phyloP scores from a whole-genome alignment of 2,329 filamentous ascomycete genomes.

The Phaeosphaeriaceae sp. region DNA sequence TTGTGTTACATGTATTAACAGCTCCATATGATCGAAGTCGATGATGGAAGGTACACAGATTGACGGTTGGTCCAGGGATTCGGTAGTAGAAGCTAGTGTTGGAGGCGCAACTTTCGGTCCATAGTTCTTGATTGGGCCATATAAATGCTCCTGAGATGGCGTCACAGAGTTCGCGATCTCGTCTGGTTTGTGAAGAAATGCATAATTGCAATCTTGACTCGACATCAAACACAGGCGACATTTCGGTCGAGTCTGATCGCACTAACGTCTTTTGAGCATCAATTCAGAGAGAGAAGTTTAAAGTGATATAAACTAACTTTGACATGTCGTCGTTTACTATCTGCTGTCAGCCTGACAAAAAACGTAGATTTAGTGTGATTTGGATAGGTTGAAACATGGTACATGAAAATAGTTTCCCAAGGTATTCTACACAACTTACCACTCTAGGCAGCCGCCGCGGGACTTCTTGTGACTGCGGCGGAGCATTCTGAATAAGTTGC shows the following conservation, averaged over 20 bases:
- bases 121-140: not conserved
- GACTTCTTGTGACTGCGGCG: conserved; percentile 33
- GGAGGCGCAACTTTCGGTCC: not conserved
- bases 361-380: too few species aligned
- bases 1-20: conserved; percentile 40
- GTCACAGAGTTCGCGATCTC: not conserved
- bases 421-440: conserved; percentile 15
- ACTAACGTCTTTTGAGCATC: conserved; percentile 6
- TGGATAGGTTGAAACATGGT: too few species aligned
- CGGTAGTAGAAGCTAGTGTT: not conserved
- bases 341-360: too few species aligned
- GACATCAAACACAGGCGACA: conserved; percentile 26
- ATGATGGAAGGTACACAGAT: conserved; percentile 13
- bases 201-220: conserved; percentile 20
- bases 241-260: conserved; percentile 25
- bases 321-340: conserved; percentile 27
- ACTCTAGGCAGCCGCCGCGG: conserved; percentile 22
- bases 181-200: not conserved
- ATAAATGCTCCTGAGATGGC: not conserved
- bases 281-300: not conserved
- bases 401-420: too few species aligned
- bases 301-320: conserved; percentile 11
- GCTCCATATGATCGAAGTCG: conserved; percentile 47
- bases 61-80: not conserved
- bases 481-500: conserved; percentile 14